Evolutionary conservation across 345 rosid species (phyloP).

Genomic region (Eucalyptus erythrocorys): DNA sequence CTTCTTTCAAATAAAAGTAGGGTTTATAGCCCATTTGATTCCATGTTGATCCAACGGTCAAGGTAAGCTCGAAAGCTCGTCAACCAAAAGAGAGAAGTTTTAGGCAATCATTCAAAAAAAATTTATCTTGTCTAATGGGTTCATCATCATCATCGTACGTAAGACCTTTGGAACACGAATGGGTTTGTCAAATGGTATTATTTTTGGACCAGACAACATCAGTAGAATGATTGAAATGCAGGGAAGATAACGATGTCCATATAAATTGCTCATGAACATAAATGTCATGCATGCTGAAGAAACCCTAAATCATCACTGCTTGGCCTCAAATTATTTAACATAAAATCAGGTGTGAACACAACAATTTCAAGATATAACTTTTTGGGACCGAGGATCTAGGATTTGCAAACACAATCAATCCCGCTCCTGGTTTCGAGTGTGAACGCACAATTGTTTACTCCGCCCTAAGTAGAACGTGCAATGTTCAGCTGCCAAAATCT

Average conservation of each 20-base stretch:
- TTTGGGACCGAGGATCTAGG: neutral
- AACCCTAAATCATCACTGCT: neutral
- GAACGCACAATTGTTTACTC: neutral
- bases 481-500: neutral
- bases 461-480: neutral
- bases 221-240: neutral
- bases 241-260: neutral
- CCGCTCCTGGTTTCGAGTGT: neutral
- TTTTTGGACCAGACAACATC: neutral
- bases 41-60: neutral
- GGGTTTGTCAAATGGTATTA: neutral
- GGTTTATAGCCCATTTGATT: neutral
- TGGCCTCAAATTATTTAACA: neutral
- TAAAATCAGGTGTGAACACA: neutral
- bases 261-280: neutral
- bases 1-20: neutral
- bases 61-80: neutral
- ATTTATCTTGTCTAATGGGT: neutral
- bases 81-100: neutral
- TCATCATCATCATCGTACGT: neutral
- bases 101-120: no score
- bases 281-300: neutral
- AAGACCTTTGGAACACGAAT: neutral
- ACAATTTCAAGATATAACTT: neutral
- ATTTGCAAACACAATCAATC: neutral